Base-by-base conservation (phyloP, 1,284 basidiomycete species). In the Ganoderma resinaceum region DNA sequence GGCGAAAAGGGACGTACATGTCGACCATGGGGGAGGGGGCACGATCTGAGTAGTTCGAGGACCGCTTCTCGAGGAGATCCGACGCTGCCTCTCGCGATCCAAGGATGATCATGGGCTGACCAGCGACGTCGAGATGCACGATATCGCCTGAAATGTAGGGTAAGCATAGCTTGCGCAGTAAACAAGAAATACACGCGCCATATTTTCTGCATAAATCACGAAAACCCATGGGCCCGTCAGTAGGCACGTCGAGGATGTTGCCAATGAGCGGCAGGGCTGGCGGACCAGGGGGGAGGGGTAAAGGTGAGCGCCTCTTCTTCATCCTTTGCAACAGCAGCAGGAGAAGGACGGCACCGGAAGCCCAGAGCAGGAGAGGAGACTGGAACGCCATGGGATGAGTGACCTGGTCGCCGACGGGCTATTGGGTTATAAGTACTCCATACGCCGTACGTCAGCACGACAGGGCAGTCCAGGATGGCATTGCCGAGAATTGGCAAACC, bases 271-370 rank as follows among this genome's bases (percentile, higher is more conserved):
- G 66, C 3, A 68, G 66, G 2, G 49, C 29, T 2, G 23, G 46
- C 11, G 66, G 66, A 2, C 66, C 66, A 8, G 66, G 66, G 4
- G 66, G 66, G 14, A 68, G 60, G 8, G 63, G 63, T 7, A 65
- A 52, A 59, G 35, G 8, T 3, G 58, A 40, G 26, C 43, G 23
- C 33, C 20, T 38, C 9, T 9, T 53, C 20, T 14, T 29, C 46
- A 26, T 49, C 23, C 35, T 33, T 9, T 38, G 37, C 37, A 38
- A 63, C 11, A n/a, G 20, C 42, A 62, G 33, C 35, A 40, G n/a
- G 20, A 33, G 31, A 4, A 58, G 55, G n/a, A 37, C 33, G 55
- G 55, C 29, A 31, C 31, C 55, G 49, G 26, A 14, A 18, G 33
- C 23, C 3, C 29, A 11, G 12, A 40, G n/a, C 3, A 55, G n/a